These are phyloP conservation scores for Amanita pseudoporphyria DNA, from an alignment of 768 basidiomycete species.

Conservation along the genomic window DNA sequence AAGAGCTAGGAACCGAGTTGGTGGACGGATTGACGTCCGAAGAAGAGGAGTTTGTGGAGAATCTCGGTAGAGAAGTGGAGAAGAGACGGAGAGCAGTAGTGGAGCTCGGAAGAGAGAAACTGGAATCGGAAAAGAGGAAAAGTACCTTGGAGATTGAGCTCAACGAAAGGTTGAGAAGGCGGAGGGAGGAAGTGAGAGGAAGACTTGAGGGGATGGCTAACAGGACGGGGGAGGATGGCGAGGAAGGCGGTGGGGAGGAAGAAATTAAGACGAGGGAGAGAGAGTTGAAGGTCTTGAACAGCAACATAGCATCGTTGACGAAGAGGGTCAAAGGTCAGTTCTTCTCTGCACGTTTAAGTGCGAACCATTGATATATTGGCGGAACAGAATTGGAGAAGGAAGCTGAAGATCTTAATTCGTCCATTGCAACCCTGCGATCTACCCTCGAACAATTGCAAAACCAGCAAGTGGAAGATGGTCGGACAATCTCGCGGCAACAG, in stretches of 20 bases:
- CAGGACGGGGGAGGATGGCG: constrained; percentile 23
- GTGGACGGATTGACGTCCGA: constrained; percentile 61
- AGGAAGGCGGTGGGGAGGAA: constrained; percentile 44
- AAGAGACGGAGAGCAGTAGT: constrained; percentile 59
- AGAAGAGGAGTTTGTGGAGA: constrained; percentile 59
- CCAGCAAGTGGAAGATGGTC: constrained; percentile 80
- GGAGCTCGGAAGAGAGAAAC: constrained; percentile 56
- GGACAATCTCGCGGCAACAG: constrained; percentile 82
- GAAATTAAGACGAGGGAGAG: constrained; percentile 59
- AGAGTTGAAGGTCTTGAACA: constrained; percentile 60
- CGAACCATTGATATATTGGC: not conserved
- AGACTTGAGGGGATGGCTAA: constrained; percentile 66
- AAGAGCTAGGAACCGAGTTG: constrained; percentile 70
- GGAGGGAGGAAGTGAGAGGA: constrained; percentile 65
- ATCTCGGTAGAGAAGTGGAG: constrained; percentile 70
- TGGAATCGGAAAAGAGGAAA: constrained; percentile 70
- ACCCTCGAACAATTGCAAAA: constrained; percentile 68
- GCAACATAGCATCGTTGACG: constrained; percentile 54
- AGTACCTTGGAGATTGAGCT: constrained; percentile 87
- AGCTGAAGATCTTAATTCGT: constrained; percentile 46
- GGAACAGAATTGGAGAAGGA: constrained; percentile 63
- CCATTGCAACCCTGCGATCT: constrained; percentile 57
- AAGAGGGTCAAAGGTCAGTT: constrained; percentile 48
- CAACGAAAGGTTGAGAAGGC: constrained; percentile 76
- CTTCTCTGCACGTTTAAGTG: not conserved